Evolutionary conservation across 768 basidiomycete genomes (phyloP).

Genomic region (Artomyces pyxidatus): DNA sequence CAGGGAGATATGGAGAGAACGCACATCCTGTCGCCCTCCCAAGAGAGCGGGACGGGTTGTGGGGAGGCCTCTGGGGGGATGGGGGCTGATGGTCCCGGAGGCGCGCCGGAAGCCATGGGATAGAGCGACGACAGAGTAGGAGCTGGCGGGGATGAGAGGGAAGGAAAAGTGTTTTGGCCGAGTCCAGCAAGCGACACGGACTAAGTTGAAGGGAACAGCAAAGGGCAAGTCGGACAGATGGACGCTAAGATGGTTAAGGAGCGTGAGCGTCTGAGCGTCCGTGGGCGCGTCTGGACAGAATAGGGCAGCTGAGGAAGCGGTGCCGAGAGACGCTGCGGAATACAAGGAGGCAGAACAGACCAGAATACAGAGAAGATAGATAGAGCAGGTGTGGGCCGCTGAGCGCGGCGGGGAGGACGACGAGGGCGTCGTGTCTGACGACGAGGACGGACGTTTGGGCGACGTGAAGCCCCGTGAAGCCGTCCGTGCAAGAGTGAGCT

Average conservation of each 20-base stretch:
- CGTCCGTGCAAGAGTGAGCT: neutral
- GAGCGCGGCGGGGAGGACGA: neutral
- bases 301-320: neutral
- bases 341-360: neutral
- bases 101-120: conserved; percentile 11
- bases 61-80: conserved; percentile 11
- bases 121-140: neutral
- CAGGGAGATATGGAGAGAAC: conserved; percentile 20
- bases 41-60: conserved; percentile 34
- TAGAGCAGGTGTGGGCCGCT: neutral
- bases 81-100: conserved; percentile 7
- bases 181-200: too few species aligned
- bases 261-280: conserved; percentile 3
- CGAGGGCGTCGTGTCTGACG: neutral
- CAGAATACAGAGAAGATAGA: neutral
- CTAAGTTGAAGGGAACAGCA: conserved; percentile 1
- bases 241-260: conserved; percentile 12
- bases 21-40: conserved; percentile 85
- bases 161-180: too few species aligned
- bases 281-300: conserved; percentile 4
- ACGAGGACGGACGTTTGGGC: neutral
- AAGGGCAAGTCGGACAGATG: conserved; percentile 10
- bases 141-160: conserved; percentile 6
- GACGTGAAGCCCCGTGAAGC: neutral
- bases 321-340: neutral